A percentile compares a stretch with the other conserved stretches of the same genome.
These are phyloP conservation scores for Eimeria zaria DNA, from an alignment of 169 alveolate species.

Conservation along the genomic window DNA sequence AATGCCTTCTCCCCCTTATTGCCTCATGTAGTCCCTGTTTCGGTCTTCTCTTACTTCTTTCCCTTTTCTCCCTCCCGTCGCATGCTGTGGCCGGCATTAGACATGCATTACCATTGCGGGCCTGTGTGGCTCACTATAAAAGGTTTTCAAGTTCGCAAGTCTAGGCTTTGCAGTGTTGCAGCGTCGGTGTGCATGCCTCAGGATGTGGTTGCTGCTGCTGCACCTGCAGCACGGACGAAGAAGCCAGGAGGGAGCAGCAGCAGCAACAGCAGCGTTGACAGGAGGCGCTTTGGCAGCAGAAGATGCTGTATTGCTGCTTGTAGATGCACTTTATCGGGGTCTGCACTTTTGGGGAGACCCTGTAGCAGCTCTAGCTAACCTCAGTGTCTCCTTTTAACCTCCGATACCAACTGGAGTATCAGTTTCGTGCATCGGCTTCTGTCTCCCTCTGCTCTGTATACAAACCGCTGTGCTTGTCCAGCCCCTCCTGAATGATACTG, in stretches of 20 bases:
- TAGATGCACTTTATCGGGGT: slow-evolving; percentile 52
- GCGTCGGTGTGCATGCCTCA: neutral
- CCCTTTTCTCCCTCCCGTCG: neutral
- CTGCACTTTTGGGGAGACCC: slow-evolving; percentile 5
- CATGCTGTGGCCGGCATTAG: neutral
- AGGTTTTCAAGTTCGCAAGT: neutral
- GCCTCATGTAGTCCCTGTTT: neutral
- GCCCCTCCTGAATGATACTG: no score
- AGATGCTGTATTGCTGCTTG: slow-evolving; percentile 41
- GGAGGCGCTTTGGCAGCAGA: slow-evolving; percentile 67
- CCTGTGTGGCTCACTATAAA: no score
- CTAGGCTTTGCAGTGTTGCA: neutral
- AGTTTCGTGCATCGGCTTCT: no score
- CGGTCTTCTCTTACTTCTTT: neutral
- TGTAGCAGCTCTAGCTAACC: slow-evolving; percentile 39
- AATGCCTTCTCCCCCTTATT: neutral
- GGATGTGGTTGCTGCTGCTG: slow-evolving; percentile 50
- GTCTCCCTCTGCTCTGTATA: no score
- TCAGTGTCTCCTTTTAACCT: no score
- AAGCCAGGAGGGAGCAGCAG: slow-evolving; percentile 11
- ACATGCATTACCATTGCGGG: neutral
- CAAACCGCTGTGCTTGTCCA: no score
- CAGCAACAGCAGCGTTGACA: slow-evolving; percentile 26
- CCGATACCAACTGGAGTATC: no score
- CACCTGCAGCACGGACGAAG: slow-evolving; percentile 34